A percentile compares a stretch with the other conserved stretches of the same genome.
Evolutionary conservation across 306 rosid species (phyloP).

Genomic region (Calophaca sinica): DNA sequence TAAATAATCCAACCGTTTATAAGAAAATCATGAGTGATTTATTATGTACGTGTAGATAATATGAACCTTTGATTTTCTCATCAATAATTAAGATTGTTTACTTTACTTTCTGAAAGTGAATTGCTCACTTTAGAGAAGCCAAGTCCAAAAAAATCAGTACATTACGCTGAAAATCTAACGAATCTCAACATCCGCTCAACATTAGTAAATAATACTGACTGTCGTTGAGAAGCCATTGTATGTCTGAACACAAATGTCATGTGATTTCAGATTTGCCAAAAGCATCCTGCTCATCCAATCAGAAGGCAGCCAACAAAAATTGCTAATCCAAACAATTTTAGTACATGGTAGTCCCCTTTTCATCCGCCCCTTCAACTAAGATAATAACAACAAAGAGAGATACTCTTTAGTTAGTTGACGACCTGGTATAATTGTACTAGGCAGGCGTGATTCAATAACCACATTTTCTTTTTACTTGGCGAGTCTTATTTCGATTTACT

Average conservation of each 20-base stretch:
- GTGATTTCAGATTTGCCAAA: slow-evolving; percentile 27
- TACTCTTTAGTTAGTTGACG: slow-evolving; percentile 15
- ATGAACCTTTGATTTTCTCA: too few relatives aligned
- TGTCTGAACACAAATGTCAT: neutral
- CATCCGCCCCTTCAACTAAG: slow-evolving; percentile 2
- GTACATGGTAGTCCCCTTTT: neutral
- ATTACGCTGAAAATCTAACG: slow-evolving; percentile 1
- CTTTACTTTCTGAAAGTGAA: too few relatives aligned
- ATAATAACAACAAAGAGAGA: slow-evolving; percentile 16
- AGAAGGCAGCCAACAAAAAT: slow-evolving; percentile 19
- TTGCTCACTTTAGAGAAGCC: neutral
- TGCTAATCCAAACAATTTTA: neutral
- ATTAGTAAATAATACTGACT: neutral
- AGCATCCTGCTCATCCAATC: slow-evolving; percentile 22
- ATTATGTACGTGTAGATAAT: too few relatives aligned
- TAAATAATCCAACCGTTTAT: too few relatives aligned
- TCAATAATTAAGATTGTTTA: too few relatives aligned
- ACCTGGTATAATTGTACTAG: neutral
- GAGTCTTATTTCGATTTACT: neutral
- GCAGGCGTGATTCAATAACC: slow-evolving; percentile 3
- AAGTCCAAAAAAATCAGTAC: neutral
- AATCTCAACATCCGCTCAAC: slow-evolving; percentile 9
- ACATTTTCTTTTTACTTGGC: neutral
- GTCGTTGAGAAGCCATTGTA: slow-evolving; percentile 8
- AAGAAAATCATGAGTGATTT: too few relatives aligned